Evolutionary conservation across 768 basidiomycete species (phyloP), one percentile per base, ranked within the genome.

Genomic region (Podaxis sp.): DNA sequence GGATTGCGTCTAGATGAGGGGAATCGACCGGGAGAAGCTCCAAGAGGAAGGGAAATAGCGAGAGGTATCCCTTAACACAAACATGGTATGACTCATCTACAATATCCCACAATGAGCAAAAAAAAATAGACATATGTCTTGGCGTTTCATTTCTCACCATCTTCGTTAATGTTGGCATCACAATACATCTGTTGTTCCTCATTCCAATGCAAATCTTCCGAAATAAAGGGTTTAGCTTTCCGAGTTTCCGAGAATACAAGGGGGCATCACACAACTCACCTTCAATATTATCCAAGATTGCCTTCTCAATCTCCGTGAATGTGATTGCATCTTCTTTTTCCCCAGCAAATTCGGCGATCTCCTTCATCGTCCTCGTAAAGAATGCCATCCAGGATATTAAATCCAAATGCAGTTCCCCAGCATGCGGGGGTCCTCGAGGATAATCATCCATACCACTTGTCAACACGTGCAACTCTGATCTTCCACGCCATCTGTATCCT

Each of bases 401-500:
- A 74, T 99, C 96, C 63, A 98, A 73, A 73, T 99, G 96, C 52
- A 99, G 79, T 76, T 98, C 96, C 54, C 96, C 96, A 1, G 87
- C 82, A 70, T 95, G 93, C 5, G 96, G 90, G 28, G 88, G 86
- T 13, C 92, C 95, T 59, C 96, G 84, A 11, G 96, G 96, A 74
- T 96, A 98, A 75, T 99, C 96, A 72, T 99, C 96, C 87, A 99
- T 89, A 0, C 96, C 96, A 69, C 91, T 93, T 0, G 96, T 97
- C 61, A 99, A 77, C 42, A 99, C 90, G 74, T 96, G 95, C 28
- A 82, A 82, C 68, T 88, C 83, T 6, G 93, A 91, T 46, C 96
- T 82, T 30, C 96, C 96, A 36, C 96, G 85, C 96, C 96, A 99
- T 38, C 96, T 84, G 77, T 97, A 99, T 1, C 85, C 95, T 74